Conservation (phyloP, 306 rosid genomes). For the Ziziphus jujuba region DNA sequence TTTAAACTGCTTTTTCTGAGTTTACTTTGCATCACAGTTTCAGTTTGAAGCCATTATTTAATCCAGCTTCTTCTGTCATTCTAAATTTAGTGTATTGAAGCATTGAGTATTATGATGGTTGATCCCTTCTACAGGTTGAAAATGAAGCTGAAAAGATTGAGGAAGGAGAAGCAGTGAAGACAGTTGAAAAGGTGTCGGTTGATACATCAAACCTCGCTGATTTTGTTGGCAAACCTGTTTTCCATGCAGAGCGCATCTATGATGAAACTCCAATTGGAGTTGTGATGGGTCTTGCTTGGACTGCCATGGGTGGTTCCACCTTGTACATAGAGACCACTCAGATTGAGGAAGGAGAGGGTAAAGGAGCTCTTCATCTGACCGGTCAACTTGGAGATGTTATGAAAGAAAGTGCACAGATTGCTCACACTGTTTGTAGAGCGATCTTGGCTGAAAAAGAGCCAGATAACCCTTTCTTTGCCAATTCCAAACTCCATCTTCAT, state of each 20-base stretch:
- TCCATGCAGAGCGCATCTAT: slow-evolving; percentile 94
- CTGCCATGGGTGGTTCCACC: slow-evolving; percentile 99
- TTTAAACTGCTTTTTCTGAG: background rate
- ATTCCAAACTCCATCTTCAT: slow-evolving; percentile 86
- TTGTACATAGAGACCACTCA: slow-evolving; percentile 84
- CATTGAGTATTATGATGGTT: slow-evolving; percentile 18
- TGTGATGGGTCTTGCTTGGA: slow-evolving; percentile 99
- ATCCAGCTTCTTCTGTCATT: slow-evolving; percentile 5
- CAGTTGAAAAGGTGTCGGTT: slow-evolving; percentile 55
- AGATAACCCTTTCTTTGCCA: slow-evolving; percentile 67
- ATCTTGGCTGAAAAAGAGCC: slow-evolving; percentile 63
- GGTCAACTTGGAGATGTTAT: slow-evolving; percentile 99
- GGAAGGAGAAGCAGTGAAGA: slow-evolving; percentile 35
- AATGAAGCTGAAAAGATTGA: slow-evolving; percentile 35
- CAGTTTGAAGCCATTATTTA: background rate
- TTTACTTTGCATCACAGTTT: background rate
- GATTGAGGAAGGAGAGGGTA: slow-evolving; percentile 87
- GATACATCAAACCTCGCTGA: slow-evolving; percentile 60
- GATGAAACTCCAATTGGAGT: slow-evolving; percentile 86
- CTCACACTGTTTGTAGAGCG: slow-evolving; percentile 84
- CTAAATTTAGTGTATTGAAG: background rate
- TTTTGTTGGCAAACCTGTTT: slow-evolving; percentile 95
- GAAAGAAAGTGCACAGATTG: slow-evolving; percentile 99
- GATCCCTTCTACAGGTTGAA: slow-evolving; percentile 50
- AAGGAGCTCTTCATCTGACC: slow-evolving; percentile 73